A percentile compares a stretch with the other conserved stretches of the same genome.
phyloP scores from a whole-genome alignment of 495 filamentous ascomycete species.

The Talaromyces wortmannii region DNA sequence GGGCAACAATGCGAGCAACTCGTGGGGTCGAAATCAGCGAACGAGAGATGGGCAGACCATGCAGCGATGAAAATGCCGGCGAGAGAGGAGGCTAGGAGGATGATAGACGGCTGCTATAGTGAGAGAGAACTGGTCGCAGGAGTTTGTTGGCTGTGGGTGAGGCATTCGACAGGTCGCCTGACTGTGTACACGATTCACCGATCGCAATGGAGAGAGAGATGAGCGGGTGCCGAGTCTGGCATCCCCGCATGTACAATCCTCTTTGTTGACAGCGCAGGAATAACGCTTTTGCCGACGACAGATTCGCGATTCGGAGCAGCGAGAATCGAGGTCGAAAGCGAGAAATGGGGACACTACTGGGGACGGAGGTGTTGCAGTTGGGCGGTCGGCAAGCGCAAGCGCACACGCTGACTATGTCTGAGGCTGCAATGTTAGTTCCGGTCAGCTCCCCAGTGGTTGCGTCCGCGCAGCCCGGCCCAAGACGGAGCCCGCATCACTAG shows the following conservation, averaged over 20 bases:
- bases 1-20: not conserved
- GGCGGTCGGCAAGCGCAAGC: too few relatives aligned
- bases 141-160: not conserved
- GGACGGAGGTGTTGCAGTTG: too few relatives aligned
- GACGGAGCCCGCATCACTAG: too few relatives aligned
- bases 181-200: not conserved
- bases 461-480: too few relatives aligned
- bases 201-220: not conserved
- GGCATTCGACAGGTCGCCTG: not conserved
- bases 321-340: too few relatives aligned
- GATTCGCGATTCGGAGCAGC: too few relatives aligned
- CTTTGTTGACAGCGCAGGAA: not conserved
- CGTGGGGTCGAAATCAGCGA: not conserved
- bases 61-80: too few relatives aligned
- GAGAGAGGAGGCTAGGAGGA: too few relatives aligned
- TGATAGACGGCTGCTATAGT: not conserved
- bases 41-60: not conserved
- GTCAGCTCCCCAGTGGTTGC: too few relatives aligned
- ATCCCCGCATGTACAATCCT: not conserved
- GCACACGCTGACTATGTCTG: too few relatives aligned
- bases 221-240: not conserved
- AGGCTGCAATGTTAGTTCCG: too few relatives aligned
- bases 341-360: too few relatives aligned
- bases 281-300: not conserved
- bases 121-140: not conserved